These are phyloP conservation scores for Leccinum boreale DNA, from an alignment of 768 basidiomycete species.

Conservation along the genomic window DNA sequence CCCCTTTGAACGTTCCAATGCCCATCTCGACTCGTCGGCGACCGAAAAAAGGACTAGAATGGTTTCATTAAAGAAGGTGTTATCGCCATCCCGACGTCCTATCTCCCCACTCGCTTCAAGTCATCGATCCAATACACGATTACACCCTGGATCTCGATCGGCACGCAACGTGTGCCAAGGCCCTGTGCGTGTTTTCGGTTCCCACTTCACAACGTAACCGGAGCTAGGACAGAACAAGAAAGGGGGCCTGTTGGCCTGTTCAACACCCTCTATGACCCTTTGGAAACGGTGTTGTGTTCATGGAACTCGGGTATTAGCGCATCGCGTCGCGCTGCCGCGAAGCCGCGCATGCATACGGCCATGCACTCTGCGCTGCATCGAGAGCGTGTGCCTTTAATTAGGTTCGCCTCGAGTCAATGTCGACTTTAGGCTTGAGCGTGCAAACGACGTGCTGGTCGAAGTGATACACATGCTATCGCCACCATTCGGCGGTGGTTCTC, in stretches of 20 bases:
- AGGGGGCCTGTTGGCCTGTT: not conserved
- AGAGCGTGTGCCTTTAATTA: not conserved
- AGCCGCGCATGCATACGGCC: not conserved
- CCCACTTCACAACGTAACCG: not conserved
- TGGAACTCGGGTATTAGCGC: not conserved
- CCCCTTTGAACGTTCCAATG: not conserved
- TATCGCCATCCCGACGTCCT: not conserved
- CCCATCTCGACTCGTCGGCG: not conserved
- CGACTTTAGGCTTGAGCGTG: not conserved
- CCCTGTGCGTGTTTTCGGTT: not conserved
- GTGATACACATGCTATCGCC: not conserved
- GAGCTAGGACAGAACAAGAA: not conserved
- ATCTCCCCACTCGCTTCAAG: not conserved
- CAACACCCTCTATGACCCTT: not conserved
- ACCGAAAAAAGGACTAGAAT: not conserved
- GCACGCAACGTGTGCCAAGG: not conserved
- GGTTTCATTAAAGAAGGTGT: not conserved
- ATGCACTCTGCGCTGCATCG: not conserved
- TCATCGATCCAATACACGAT: not conserved
- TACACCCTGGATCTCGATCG: not conserved
- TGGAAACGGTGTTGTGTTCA: not conserved
- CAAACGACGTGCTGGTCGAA: not conserved
- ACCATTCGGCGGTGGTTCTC: not conserved
- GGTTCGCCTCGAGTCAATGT: not conserved
- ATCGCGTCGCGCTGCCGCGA: not conserved